Conservation (phyloP, 257 asterid genomes). For the Solanum pimpinellifolium region DNA sequence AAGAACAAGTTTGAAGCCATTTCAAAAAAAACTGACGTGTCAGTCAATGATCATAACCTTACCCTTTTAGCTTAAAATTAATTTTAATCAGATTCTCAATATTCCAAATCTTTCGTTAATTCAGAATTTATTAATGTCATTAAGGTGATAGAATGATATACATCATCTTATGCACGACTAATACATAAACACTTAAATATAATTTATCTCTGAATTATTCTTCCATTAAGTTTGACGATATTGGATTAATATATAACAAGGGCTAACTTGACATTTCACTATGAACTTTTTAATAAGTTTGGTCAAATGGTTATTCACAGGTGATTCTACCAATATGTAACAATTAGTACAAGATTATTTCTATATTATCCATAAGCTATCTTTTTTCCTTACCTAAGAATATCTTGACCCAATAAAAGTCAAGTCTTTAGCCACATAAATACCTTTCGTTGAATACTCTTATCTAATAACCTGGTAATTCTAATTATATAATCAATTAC, state of each 20-base stretch:
- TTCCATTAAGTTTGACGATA: neutral
- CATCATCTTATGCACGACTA: neutral
- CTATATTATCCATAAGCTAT: neutral
- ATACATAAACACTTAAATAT: neutral
- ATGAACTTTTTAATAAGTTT: neutral
- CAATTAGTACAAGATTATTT: neutral
- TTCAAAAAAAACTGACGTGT: neutral
- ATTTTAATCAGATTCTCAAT: neutral
- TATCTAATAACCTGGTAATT: neutral
- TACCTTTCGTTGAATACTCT: neutral
- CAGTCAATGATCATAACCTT: neutral
- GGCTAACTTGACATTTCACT: neutral
- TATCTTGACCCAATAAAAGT: conserved; percentile 8
- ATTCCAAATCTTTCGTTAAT: neutral
- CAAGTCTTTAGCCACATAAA: neutral
- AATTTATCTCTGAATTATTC: neutral
- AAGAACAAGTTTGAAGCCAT: neutral
- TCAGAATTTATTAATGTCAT: neutral
- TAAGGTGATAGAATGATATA: neutral
- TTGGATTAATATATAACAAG: neutral
- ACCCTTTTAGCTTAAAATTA: neutral
- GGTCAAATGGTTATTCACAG: neutral
- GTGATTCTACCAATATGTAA: neutral
- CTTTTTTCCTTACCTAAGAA: neutral
- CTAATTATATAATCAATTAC: neutral